Percentiles rank a stretch among this genome's conserved stretches.
Evolutionary conservation across 1,284 basidiomycete genomes (phyloP).

Genomic region (Ganoderma resinaceum): DNA sequence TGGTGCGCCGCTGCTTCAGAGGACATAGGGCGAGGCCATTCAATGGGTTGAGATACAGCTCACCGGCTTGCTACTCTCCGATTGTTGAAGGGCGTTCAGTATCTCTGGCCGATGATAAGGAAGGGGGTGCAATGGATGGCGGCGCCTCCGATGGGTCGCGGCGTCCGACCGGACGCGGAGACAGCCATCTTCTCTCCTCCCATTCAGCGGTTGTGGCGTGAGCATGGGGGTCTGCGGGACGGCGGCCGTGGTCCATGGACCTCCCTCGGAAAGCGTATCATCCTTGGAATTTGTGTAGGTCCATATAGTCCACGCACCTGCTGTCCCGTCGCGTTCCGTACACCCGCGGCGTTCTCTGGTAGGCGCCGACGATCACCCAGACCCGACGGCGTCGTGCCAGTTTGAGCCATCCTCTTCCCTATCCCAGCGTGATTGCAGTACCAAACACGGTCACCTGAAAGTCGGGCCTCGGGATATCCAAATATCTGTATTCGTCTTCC

Average conservation of each 20-base stretch:
- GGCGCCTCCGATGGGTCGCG: not conserved
- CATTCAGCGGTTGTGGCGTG: not conserved
- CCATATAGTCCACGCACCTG: not conserved
- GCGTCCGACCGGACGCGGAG: constrained; percentile 8
- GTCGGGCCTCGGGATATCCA: not conserved
- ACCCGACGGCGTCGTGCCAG: not conserved
- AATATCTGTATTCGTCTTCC: not conserved
- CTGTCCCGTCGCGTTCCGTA: not conserved
- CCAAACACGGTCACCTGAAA: not conserved
- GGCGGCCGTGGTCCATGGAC: constrained; percentile 4
- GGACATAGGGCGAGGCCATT: not conserved
- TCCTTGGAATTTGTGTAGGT: not conserved
- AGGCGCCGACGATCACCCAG: not conserved
- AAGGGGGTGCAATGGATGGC: not conserved
- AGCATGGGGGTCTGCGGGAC: not conserved
- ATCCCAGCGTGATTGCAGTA: not conserved
- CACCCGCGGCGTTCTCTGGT: not conserved
- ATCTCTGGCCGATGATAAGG: constrained; percentile 1
- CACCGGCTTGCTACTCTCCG: not conserved
- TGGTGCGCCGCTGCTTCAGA: not conserved
- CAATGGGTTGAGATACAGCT: not conserved
- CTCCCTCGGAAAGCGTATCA: not conserved
- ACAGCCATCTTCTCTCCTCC: not conserved
- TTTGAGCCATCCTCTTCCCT: not conserved
- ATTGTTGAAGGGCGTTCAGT: not conserved